Conservation (phyloP, 768 basidiomycete species). For the Lactarius pseudohatsudake region DNA sequence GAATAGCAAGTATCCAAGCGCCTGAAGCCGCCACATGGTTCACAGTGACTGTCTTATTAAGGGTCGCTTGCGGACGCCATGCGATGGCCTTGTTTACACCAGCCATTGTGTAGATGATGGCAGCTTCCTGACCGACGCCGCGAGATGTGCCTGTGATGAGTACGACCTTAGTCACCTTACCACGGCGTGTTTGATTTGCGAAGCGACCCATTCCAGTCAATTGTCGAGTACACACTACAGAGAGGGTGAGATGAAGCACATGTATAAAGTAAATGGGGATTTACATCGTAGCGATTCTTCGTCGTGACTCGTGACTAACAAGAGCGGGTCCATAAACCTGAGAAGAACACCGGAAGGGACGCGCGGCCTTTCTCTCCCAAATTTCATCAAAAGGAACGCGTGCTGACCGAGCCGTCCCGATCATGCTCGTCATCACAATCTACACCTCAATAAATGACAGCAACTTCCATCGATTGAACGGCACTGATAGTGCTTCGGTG, state of each 20-base stretch:
- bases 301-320: neutral
- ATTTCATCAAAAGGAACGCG: too few relatives aligned
- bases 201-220: neutral
- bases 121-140: too few relatives aligned
- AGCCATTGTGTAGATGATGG: constrained; percentile 14
- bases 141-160: too few relatives aligned
- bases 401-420: too few relatives aligned
- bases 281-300: neutral
- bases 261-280: too few relatives aligned
- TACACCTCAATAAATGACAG: too few relatives aligned
- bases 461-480: too few relatives aligned
- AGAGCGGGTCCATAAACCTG: neutral
- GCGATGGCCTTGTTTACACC: constrained; percentile 22
- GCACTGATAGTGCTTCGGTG: too few relatives aligned
- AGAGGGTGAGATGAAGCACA: too few relatives aligned
- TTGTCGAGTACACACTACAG: neutral
- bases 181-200: constrained; percentile 13
- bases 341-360: neutral
- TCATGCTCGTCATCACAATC: too few relatives aligned
- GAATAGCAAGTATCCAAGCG: neutral
- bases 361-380: too few relatives aligned
- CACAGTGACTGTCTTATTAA: constrained; percentile 24
- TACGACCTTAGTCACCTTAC: neutral
- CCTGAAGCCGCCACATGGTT: neutral
- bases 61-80: constrained; percentile 4